These are phyloP conservation scores for Epithemia pelagica DNA, from an alignment of 108 stramenopile genomes.

Conservation along the genomic window DNA sequence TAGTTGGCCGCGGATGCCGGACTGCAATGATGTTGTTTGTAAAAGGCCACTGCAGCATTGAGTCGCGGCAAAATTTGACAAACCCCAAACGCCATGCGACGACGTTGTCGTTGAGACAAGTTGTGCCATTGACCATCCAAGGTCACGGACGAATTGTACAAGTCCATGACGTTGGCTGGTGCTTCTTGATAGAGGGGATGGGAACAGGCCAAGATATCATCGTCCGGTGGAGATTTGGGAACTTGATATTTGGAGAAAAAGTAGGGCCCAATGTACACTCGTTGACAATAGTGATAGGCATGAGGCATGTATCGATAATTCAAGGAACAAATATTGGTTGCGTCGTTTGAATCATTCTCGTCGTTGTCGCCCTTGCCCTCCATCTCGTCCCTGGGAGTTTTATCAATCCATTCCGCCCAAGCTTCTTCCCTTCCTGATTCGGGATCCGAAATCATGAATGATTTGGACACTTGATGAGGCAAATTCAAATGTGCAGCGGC, in stretches of 20 bases:
- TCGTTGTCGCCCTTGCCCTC: too few relatives aligned
- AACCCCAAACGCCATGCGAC: constrained; percentile 54
- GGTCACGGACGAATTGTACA: constrained; percentile 41
- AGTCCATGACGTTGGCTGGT: constrained; percentile 38
- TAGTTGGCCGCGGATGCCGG: neutral
- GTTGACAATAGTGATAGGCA: constrained; percentile 59
- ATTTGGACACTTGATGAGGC: constrained; percentile 41
- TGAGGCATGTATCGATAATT: constrained; percentile 34
- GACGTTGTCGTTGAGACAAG: constrained; percentile 1
- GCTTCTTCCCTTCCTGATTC: neutral
- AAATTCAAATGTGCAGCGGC: constrained; percentile 63
- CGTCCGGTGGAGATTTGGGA: constrained; percentile 25
- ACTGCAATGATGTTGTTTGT: constrained; percentile 66
- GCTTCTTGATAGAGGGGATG: constrained; percentile 57
- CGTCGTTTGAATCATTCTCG: constrained; percentile 14
- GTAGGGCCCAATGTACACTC: constrained; percentile 27
- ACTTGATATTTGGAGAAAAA: constrained; percentile 63
- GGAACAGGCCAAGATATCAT: constrained; percentile 62
- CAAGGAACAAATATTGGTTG: constrained; percentile 53
- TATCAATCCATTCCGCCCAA: neutral
- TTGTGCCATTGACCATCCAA: constrained; percentile 9
- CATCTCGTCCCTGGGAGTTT: too few relatives aligned
- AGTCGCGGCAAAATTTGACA: constrained; percentile 63
- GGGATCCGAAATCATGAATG: constrained; percentile 49
- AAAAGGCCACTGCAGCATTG: constrained; percentile 71